Percentiles rank a stretch among this genome's conserved stretches.
Conservation (phyloP, 495 filamentous ascomycete genomes). For the Glutinoglossum americanum region DNA sequence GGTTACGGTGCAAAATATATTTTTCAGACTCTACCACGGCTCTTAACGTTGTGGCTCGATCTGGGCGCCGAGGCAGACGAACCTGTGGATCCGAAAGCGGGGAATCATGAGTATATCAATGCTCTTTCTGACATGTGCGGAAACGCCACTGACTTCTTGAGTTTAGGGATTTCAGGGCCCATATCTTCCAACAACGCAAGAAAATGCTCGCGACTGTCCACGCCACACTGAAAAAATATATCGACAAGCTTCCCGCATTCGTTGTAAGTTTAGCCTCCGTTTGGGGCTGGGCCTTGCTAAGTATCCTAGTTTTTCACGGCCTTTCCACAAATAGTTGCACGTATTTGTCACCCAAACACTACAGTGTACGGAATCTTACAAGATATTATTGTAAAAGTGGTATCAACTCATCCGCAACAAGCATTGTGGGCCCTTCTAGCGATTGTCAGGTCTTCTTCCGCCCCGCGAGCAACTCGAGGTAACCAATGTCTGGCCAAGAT, state of each 20-base stretch:
- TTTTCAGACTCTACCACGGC: conserved; percentile 74
- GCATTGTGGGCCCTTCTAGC: conserved; percentile 85
- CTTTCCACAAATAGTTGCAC: conserved; percentile 73
- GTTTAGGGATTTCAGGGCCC: conserved; percentile 17
- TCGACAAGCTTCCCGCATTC: conserved; percentile 58
- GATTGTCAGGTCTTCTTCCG: conserved; percentile 39
- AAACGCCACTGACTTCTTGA: conserved; percentile 15
- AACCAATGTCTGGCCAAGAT: conserved; percentile 23
- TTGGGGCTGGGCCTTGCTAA: neutral
- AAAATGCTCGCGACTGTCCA: conserved; percentile 51
- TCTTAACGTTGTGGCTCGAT: conserved; percentile 87
- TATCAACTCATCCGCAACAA: conserved; percentile 62
- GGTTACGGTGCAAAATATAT: conserved; percentile 82
- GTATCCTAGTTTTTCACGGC: conserved; percentile 55
- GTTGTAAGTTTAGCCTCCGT: conserved; percentile 15
- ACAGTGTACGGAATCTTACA: conserved; percentile 55
- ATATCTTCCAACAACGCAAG: conserved; percentile 23
- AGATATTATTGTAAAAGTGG: conserved; percentile 60
- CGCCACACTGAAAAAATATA: conserved; percentile 46
- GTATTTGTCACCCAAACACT: conserved; percentile 66
- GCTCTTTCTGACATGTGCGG: neutral
- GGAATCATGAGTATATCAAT: conserved; percentile 26
- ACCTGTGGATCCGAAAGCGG: conserved; percentile 41
- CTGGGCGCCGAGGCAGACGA: conserved; percentile 55
- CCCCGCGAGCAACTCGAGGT: conserved; percentile 26